phyloP scores from a whole-genome alignment of 805 yeast genomes.

The Candida nitratophila region DNA sequence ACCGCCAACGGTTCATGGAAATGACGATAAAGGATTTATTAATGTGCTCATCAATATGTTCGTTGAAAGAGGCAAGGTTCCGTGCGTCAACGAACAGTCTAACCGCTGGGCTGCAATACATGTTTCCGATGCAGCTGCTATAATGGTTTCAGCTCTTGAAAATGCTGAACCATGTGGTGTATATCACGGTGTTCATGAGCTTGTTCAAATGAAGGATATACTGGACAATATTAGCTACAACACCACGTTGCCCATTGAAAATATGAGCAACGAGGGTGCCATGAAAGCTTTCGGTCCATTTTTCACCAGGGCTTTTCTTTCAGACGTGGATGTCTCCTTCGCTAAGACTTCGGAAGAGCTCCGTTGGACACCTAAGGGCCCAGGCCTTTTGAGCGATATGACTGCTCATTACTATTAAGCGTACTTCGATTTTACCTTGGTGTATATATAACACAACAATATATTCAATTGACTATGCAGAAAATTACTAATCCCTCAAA shows the following conservation, averaged over 20 bases:
- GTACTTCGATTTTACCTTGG: not conserved
- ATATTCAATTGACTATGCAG: too few species aligned
- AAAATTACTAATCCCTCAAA: too few species aligned
- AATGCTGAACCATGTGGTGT: slow-evolving; percentile 19
- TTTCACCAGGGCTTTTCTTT: slow-evolving; percentile 8
- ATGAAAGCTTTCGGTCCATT: slow-evolving; percentile 1
- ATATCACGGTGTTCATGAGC: slow-evolving; percentile 21
- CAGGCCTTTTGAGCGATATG: slow-evolving; percentile 19
- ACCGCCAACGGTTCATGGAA: slow-evolving; percentile 29
- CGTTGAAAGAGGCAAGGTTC: slow-evolving; percentile 11
- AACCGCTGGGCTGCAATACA: slow-evolving; percentile 27
- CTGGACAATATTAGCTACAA: slow-evolving; percentile 20
- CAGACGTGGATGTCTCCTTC: slow-evolving; percentile 8
- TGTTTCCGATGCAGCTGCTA: slow-evolving; percentile 25
- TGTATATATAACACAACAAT: too few species aligned
- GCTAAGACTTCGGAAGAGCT: slow-evolving; percentile 15
- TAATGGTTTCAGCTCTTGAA: slow-evolving; percentile 22
- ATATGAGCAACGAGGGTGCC: slow-evolving; percentile 7
- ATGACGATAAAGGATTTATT: slow-evolving; percentile 21
- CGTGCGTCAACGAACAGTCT: slow-evolving; percentile 21
- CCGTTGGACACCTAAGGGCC: slow-evolving; percentile 21
- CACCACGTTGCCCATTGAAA: slow-evolving; percentile 8
- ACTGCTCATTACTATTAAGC: slow-evolving; percentile 3
- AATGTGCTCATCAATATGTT: slow-evolving; percentile 7
- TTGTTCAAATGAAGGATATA: slow-evolving; percentile 17